Conservation (phyloP, 805 yeast species). For the Starmerella vaccinii region DNA sequence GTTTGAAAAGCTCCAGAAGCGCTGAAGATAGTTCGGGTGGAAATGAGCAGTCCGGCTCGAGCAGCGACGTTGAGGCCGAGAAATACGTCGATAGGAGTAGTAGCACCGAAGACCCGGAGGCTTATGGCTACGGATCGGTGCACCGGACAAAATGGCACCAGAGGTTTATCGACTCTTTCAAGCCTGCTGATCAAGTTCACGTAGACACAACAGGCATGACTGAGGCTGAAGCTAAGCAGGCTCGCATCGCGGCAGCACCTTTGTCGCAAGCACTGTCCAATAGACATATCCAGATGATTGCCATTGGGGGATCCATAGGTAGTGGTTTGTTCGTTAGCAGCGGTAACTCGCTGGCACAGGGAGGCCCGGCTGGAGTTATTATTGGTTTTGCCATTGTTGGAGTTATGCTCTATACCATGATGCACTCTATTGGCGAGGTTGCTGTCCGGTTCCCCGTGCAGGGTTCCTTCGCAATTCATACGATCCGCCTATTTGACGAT, state of each 20-base stretch:
- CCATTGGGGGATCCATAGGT: slow-evolving; percentile 74
- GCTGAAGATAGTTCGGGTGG: not conserved
- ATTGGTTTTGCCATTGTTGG: slow-evolving; percentile 42
- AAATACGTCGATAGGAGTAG: not conserved
- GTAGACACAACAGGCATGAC: slow-evolving; percentile 25
- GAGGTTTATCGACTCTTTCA: slow-evolving; percentile 20
- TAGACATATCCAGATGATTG: slow-evolving; percentile 42
- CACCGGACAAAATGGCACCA: not conserved
- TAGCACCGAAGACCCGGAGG: not conserved
- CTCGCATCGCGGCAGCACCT: slow-evolving; percentile 19
- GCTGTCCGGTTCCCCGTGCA: slow-evolving; percentile 53
- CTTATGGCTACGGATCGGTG: not conserved
- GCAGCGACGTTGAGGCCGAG: not conserved
- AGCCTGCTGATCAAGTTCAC: slow-evolving; percentile 17
- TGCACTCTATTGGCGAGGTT: slow-evolving; percentile 54
- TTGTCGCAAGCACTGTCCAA: slow-evolving; percentile 30
- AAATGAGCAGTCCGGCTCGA: not conserved
- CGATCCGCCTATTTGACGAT: slow-evolving; percentile 50
- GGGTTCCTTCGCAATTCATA: slow-evolving; percentile 50
- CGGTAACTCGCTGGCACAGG: slow-evolving; percentile 37
- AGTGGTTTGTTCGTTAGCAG: slow-evolving; percentile 50
- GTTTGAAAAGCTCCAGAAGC: not conserved
- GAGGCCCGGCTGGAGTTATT: slow-evolving; percentile 44
- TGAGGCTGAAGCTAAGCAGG: slow-evolving; percentile 18
- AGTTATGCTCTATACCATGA: slow-evolving; percentile 48